These are phyloP conservation scores for Sphagnurus paluster DNA, from an alignment of 1,284 basidiomycete genomes.

Conservation along the genomic window DNA sequence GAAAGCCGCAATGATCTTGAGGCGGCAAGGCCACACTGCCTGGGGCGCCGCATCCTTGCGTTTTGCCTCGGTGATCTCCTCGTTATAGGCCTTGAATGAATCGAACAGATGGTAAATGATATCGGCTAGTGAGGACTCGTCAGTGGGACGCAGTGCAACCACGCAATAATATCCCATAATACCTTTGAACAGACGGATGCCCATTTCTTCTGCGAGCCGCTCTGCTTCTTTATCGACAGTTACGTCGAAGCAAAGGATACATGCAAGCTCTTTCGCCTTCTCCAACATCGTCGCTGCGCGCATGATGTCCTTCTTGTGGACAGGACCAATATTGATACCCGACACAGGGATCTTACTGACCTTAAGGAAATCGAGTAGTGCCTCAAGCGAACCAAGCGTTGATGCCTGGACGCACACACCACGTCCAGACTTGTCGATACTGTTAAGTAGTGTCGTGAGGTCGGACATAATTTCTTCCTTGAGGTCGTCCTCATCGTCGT, in stretches of 20 bases:
- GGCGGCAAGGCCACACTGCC: conserved; percentile 95
- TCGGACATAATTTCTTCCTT: conserved; percentile 98
- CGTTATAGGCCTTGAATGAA: conserved; percentile 95
- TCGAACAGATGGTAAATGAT: conserved; percentile 99
- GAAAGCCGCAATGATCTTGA: conserved; percentile 92
- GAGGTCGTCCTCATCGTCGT: conserved; percentile 95
- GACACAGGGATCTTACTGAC: conserved; percentile 96
- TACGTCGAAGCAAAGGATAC: conserved; percentile 97
- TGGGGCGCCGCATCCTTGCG: conserved; percentile 89
- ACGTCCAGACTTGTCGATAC: conserved; percentile 91
- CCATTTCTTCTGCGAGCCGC: conserved; percentile 89
- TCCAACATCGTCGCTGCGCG: conserved; percentile 94
- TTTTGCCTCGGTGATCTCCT: conserved; percentile 92
- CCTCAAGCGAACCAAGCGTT: conserved; percentile 97
- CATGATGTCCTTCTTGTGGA: conserved; percentile 96
- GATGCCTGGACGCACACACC: conserved; percentile 99
- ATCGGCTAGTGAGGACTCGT: conserved; percentile 59
- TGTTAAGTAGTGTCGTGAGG: conserved; percentile 86
- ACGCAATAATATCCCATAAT: conserved; percentile 15
- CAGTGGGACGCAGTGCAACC: conserved; percentile 2
- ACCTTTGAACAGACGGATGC: conserved; percentile 94
- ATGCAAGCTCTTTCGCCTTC: conserved; percentile 93
- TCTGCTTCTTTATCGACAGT: conserved; percentile 92
- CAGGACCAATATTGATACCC: conserved; percentile 97
- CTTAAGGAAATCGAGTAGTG: conserved; percentile 94